Base-by-base conservation (phyloP, 2,329 filamentous ascomycete species). In the Fonsecaea pugnacius region DNA sequence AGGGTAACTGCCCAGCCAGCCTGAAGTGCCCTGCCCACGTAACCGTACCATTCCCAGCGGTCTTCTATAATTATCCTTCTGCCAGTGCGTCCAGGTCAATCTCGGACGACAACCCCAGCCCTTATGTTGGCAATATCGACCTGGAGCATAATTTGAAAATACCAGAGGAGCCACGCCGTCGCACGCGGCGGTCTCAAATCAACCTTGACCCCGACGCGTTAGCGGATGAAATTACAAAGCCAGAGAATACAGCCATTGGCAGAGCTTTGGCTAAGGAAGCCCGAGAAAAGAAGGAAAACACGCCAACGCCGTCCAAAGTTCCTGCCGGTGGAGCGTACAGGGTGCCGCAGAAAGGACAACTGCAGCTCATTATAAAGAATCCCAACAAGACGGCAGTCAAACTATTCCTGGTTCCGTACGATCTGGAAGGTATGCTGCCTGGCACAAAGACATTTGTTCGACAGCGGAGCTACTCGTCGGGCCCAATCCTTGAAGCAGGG, bases 321-420 rank as follows among this genome's bases (percentile, higher is more conserved):
- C 91, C 92, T 0, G 90, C 91, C 0, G 92, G 92, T 7, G 94
- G 95, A 38, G 91, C 91, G 73, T 99, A 98, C 75, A 89, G 95
- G 50, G 96, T 99, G 59, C 95, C 95, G 0, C 89, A 95, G 73
- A 90, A 93, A 75, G 95, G 95, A 0, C 95, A 98, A 76, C 82
- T 99, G 14, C 95, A 99, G 72, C 96, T 99, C 68, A 89, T 99
- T 67, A 91, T 99, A 75, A 98, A 98, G 76, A 99, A 98, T 72
- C 94, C 93, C 16, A 96, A 98, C 79, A 98, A 98, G 75, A 98
- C 95, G 3, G 95, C 95, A 1, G 94, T 98, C 60, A 98, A 99
- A 76, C 82, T 99, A 0, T 98, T 98, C 71, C 83, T 98, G 27
- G 87, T 99, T 2, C 95, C 94, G 0, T 99, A 98, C 71, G 92